Conservation (phyloP, 2,329 filamentous ascomycete species). For the Fusarium sublunatum region DNA sequence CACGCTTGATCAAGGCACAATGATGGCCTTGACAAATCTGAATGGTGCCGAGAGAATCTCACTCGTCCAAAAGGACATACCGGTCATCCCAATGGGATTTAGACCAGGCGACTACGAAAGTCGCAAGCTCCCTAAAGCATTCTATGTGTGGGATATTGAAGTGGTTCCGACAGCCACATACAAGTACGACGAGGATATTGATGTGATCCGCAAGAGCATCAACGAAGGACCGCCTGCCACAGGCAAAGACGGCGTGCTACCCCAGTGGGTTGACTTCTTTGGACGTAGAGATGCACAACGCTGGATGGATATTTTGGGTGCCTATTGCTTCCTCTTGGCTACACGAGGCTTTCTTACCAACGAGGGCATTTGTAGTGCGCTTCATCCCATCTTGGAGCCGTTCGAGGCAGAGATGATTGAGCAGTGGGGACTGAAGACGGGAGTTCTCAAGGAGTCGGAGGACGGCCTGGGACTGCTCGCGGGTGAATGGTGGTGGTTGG, state of each 20-base stretch:
- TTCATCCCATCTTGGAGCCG: constrained; percentile 68
- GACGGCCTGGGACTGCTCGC: constrained; percentile 58
- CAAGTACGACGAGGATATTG: constrained; percentile 63
- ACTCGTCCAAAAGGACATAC: constrained; percentile 65
- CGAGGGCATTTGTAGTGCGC: constrained; percentile 63
- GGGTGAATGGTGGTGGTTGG: constrained; percentile 76
- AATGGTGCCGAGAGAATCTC: constrained; percentile 68
- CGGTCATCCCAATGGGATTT: constrained; percentile 75
- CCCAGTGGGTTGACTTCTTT: constrained; percentile 79
- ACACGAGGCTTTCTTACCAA: constrained; percentile 69
- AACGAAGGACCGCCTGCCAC: constrained; percentile 55
- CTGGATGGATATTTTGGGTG: constrained; percentile 73
- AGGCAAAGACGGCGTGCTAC: constrained; percentile 63
- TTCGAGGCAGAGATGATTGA: constrained; percentile 71
- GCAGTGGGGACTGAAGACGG: constrained; percentile 67
- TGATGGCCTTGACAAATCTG: constrained; percentile 75
- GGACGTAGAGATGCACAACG: constrained; percentile 66
- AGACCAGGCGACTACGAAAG: constrained; percentile 78
- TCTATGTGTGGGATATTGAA: constrained; percentile 72
- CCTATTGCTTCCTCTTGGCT: constrained; percentile 71
- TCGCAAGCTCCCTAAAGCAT: constrained; percentile 72
- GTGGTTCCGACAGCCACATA: constrained; percentile 73
- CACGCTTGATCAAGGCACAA: constrained; percentile 70
- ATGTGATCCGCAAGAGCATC: constrained; percentile 53
- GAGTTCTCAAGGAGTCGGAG: constrained; percentile 59